Evolutionary conservation across 352 stramenopile genomes (phyloP), one percentile per base, ranked within the genome.

Genomic region (Pseudoperonospora humuli): DNA sequence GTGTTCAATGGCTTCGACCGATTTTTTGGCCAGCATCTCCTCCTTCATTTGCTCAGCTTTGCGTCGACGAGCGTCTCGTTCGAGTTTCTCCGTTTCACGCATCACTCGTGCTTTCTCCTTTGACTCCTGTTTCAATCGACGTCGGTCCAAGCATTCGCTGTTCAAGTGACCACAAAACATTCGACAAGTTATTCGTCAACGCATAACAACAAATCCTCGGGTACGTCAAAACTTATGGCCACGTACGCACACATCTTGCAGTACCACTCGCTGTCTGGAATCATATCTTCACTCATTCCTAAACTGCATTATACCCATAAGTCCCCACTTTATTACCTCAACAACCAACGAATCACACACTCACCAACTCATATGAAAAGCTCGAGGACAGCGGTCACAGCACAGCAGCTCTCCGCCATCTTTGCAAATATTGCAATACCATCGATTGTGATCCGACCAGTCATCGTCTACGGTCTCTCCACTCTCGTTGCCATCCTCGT

Each of bases 391-490:
- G 13, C 79, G 81, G 40, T 93, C 85, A 51, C 93, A 98, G 45
- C 80, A 95, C 19, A 96, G 58, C 34, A 97, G 40, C 46, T 95
- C 81, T 25, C 87, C 88, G 33, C 75, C 75, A 25, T 90, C 83
- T 50, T 93, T 93, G 67, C 81, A 93, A 24, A 93, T 90, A 52
- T 93, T 93, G 61, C 81, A 93, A 58, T 93, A 93, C 78, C 78
- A 91, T 17, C 78, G 78, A 54, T 93, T 93, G 53, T 93, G 78
- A 50, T 93, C 81, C 1, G 75, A 66, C 78, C 78, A 91, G 33
- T 70, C 74, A 26, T 91, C 78, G 45, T 86, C 70, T 3, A 29
- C 53, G 56, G 46, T 75, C 45, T 73, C 58, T 8, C 54, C 66
- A 8, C 67, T 69, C 17, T 78, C 65, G 25, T 69, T 48, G 2